Conservation (phyloP, 192 early-diverging fungal species). For the Coemansia reversa region DNA sequence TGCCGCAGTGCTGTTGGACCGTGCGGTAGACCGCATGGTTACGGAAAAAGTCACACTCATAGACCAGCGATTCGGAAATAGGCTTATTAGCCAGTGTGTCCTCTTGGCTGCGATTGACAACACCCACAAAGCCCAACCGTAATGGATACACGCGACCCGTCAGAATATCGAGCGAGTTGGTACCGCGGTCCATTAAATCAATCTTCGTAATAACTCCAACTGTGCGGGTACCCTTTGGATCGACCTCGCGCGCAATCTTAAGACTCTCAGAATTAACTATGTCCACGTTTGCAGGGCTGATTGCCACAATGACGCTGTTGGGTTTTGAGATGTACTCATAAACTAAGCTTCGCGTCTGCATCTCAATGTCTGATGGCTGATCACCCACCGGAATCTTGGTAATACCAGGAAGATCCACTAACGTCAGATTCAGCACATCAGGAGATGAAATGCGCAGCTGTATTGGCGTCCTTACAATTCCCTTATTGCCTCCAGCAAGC, state of each 20-base stretch:
- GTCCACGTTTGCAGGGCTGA: conserved; percentile 79
- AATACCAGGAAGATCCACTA: conserved; percentile 80
- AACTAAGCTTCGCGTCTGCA: conserved; percentile 72
- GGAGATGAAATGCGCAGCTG: conserved; percentile 75
- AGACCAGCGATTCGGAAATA: conserved; percentile 66
- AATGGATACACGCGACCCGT: conserved; percentile 74
- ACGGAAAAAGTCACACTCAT: conserved; percentile 69
- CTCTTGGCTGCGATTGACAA: conserved; percentile 80
- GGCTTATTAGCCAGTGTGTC: conserved; percentile 72
- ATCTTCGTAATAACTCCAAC: conserved; percentile 81
- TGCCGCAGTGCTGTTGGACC: conserved; percentile 71
- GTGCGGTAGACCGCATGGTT: conserved; percentile 70
- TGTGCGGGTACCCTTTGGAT: conserved; percentile 74
- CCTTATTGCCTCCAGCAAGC: conserved; percentile 78
- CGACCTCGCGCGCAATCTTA: conserved; percentile 82
- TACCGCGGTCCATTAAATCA: conserved; percentile 84
- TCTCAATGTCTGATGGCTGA: conserved; percentile 81
- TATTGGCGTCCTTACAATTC: conserved; percentile 73
- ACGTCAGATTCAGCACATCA: conserved; percentile 75
- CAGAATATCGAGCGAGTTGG: conserved; percentile 76
- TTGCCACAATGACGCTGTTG: conserved; percentile 82
- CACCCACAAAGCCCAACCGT: conserved; percentile 78
- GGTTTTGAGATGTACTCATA: conserved; percentile 79
- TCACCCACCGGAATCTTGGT: conserved; percentile 77
- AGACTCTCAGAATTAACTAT: conserved; percentile 83